Conservation (phyloP, 129 eudicot genomes). For the Saussurea involucrata region DNA sequence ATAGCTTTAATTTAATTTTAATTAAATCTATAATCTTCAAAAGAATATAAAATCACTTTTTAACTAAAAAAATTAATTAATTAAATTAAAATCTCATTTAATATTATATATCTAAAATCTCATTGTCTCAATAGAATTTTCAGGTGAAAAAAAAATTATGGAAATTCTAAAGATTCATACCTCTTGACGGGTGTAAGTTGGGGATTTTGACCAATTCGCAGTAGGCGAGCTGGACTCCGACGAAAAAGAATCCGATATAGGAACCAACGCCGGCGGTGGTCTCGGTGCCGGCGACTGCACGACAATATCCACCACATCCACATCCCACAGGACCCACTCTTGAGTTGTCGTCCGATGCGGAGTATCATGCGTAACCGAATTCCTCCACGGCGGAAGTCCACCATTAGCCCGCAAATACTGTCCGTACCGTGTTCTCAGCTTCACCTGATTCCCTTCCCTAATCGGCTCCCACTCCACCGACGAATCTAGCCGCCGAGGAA, state of each 20-base stretch:
- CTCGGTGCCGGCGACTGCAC: conserved; percentile 31
- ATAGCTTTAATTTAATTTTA: too few species aligned
- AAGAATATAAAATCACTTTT: too few species aligned
- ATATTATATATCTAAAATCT: too few species aligned
- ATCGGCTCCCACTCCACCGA: conserved; percentile 83
- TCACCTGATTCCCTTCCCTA: conserved; percentile 45
- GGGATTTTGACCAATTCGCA: not conserved
- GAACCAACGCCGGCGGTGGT: conserved; percentile 31
- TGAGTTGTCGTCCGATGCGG: conserved; percentile 59
- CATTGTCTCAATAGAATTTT: too few species aligned
- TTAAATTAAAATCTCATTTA: too few species aligned
- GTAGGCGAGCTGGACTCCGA: conserved; percentile 38
- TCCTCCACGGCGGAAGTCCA: conserved; percentile 76
- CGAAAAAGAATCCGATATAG: conserved; percentile 32
- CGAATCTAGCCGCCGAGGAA: conserved; percentile 50
- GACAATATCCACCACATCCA: conserved; percentile 58
- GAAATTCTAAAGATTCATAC: conserved; percentile 23
- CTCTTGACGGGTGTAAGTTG: conserved; percentile 50
- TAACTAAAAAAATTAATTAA: too few species aligned
- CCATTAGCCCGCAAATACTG: conserved; percentile 65
- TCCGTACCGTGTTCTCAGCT: conserved; percentile 54
- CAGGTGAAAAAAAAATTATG: not conserved
- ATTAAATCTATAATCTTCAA: too few species aligned
- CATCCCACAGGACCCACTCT: conserved; percentile 74
- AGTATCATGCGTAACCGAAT: conserved; percentile 62